Base-by-base conservation (phyloP, 306 rosid genomes). In the Arachis hypogaea region DNA sequence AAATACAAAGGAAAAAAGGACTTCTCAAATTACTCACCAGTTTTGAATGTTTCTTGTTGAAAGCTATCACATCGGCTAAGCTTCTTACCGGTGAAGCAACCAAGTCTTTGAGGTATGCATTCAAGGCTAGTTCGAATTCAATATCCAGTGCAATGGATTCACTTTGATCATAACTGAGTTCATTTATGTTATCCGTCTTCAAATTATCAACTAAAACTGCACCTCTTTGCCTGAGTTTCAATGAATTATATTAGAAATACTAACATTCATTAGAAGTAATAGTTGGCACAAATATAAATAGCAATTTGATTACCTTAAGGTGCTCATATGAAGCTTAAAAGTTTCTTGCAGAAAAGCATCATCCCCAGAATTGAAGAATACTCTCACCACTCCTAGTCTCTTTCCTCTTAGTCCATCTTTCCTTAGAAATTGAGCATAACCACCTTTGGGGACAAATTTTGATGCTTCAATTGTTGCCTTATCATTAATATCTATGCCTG, bases 81-180 rank as follows among this genome's bases (percentile, higher is more conserved):
- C 79, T 77, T 80, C 85, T 77, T 46, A 86, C 88, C 0, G 84
- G 88, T 43, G 90, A 85, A 43, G 70, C 68, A 16, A 81, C 78
- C 4, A 89, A 72, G 49, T 69, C 81, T 41, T 44, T 77, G 16
- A 86, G 85, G 78, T 86, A 86, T 2, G 72, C 77, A 36, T 89
- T 85, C 73, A 89, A 66, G 8, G 87, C 40, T 36, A 75, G 22
- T 78, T 89, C 86, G 82, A 89, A 86, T 73, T 89, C 92, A 22
- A 68, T 70, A 4, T 14, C 1, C 62, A 83, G 8, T 46, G 88
- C 95, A 61, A 67, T 78, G 0, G 0, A 1, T 78, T 86, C 89
- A 60, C 89, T 82, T 18, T 6, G 18, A 63, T 14, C 73, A 33
- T 22, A 59, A 3, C 38, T 0, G 47, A 77, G 22, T 38, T 78